These are phyloP conservation scores for Fusarium succisae DNA, from an alignment of 2,329 filamentous ascomycete genomes.

Conservation along the genomic window DNA sequence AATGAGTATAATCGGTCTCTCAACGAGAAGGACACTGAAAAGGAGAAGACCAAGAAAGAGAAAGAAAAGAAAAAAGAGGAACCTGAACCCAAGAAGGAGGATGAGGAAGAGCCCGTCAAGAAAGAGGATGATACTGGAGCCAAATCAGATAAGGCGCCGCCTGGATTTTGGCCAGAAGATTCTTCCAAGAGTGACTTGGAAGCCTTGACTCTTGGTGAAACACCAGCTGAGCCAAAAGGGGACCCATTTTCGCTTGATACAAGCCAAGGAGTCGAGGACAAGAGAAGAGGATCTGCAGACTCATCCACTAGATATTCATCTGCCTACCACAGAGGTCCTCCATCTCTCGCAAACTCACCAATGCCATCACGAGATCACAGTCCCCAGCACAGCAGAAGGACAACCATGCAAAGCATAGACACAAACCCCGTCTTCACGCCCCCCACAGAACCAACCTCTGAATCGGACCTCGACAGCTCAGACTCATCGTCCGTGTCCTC, in stretches of 20 bases:
- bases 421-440: constrained; percentile 24
- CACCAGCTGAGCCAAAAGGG: neutral
- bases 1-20: constrained; percentile 31
- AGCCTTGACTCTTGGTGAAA: neutral
- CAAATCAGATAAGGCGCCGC: constrained; percentile 18
- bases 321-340: neutral
- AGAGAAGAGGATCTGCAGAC: neutral
- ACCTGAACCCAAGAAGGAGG: neutral
- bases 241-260: constrained; percentile 7
- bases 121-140: constrained; percentile 9
- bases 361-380: neutral
- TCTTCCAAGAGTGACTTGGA: constrained; percentile 32
- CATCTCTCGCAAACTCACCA: neutral
- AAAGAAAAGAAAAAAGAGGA: constrained; percentile 10
- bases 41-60: constrained; percentile 11
- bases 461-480: constrained; percentile 23
- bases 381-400: constrained; percentile 5
- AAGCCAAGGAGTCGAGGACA: constrained; percentile 14
- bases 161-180: constrained; percentile 36
- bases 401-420: constrained; percentile 22
- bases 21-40: constrained; percentile 26
- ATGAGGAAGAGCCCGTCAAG: constrained; percentile 10
- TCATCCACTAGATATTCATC: neutral
- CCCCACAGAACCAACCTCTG: constrained; percentile 17
- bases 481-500: constrained; percentile 38